Evolutionary conservation across 2,329 filamentous ascomycete species (phyloP), one percentile per base, ranked within the genome.

Genomic region (Furcasterigmium furcatum): DNA sequence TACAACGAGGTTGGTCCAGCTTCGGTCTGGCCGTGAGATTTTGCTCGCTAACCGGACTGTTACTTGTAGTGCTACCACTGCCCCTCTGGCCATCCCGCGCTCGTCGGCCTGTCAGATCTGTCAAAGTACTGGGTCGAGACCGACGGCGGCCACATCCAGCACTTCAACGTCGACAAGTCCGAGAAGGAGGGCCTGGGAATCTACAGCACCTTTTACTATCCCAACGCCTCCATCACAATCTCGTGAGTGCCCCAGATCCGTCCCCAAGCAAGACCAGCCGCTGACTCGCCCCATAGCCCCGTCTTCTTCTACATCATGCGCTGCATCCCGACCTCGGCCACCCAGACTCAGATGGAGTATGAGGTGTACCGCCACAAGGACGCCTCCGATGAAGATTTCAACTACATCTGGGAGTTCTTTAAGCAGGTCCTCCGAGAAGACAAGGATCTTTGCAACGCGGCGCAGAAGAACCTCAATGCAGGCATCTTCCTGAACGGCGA

Each of bases 251-350:
- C 9, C 10, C 10, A 12, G 13, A 46, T 27, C 14, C 14, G 4
- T 44, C 16, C 8, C 8, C 4, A 4, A 4, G 4, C 5, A 32
- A 14, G 5, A 32, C 25, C 8, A 5, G 9, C 5, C 14, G 29
- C 51, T 50, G 38, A 52, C 35, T 18, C 9, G 4, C 20, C 14
- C 10, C 7, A 4, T 49, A 72, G 67, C 5, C 61, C 64, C 20
- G 59, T 73, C 52, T 76, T 76, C 60, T 69, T 77, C 55, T 74
- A 75, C 55, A 73, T 76, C 48, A 70, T 74, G 55, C 67, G 71
- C 42, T 73, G 74, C 60, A 63, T 76, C 19, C 73, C 73, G 9
- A 60, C 64, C 16, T 63, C 63, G 2, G 62, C 71, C 1, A 66
- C 62, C 10, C 63, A 60, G 10, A 69, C 65, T 13, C 63, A 62